These are phyloP conservation scores for Smallanthus sonchifolius DNA, from an alignment of 129 eudicot genomes.

Conservation along the genomic window DNA sequence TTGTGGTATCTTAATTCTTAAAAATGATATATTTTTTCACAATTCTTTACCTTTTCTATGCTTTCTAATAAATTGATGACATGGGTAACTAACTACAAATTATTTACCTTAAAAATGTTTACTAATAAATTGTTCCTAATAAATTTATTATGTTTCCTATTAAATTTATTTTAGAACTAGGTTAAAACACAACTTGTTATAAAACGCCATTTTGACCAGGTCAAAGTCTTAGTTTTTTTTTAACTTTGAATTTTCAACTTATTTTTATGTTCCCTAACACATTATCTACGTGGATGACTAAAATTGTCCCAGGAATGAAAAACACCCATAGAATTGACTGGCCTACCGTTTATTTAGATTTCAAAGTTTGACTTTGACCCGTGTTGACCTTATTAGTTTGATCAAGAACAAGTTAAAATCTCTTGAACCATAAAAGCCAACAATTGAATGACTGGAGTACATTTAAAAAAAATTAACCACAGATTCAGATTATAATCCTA, in stretches of 20 bases:
- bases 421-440: slow-evolving; percentile 9
- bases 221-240: background rate
- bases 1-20: background rate
- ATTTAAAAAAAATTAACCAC: slow-evolving; percentile 5
- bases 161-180: no score
- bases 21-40: background rate
- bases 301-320: background rate
- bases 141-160: no score
- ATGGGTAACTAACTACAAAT: background rate
- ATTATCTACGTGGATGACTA: slow-evolving; percentile 5
- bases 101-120: no score
- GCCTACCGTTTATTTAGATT: slow-evolving; percentile 21
- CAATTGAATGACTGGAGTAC: slow-evolving; percentile 15
- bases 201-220: background rate
- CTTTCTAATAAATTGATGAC: background rate
- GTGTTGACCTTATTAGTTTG: slow-evolving; percentile 13
- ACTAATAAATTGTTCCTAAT: no score
- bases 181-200: no score
- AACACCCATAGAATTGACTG: background rate
- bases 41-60: background rate
- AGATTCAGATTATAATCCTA: slow-evolving; percentile 9
- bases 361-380: slow-evolving; percentile 20
- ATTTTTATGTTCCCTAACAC: background rate
- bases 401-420: slow-evolving; percentile 19
- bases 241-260: background rate